These are phyloP conservation scores for Citrus sp. DNA, from an alignment of 345 rosid species.

Conservation along the genomic window DNA sequence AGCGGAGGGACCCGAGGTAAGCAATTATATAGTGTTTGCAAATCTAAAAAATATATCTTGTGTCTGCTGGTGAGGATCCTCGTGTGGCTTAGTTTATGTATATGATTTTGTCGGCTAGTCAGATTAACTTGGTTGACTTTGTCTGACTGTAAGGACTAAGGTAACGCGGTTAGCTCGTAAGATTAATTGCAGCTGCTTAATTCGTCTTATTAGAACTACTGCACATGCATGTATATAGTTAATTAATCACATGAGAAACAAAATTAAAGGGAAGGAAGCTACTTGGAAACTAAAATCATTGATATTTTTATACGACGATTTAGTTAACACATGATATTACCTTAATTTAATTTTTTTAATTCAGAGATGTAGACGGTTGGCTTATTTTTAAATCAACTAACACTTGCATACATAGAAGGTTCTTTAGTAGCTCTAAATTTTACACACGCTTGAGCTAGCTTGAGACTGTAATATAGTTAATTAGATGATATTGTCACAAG, in stretches of 20 bases:
- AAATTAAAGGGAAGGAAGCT: constrained; percentile 21
- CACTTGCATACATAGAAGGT: neutral
- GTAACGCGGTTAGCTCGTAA: neutral
- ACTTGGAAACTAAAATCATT: neutral
- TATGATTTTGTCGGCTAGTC: constrained; percentile 20
- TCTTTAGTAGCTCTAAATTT: neutral
- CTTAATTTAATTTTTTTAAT: neutral
- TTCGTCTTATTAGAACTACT: neutral
- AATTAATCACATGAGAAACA: neutral
- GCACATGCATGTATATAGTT: neutral
- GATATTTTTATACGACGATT: no score
- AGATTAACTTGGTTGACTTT: constrained; percentile 18
- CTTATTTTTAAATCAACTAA: neutral
- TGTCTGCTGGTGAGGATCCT: constrained; percentile 46
- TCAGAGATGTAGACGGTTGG: neutral
- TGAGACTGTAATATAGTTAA: no score
- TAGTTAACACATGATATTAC: neutral
- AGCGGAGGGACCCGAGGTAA: constrained; percentile 55
- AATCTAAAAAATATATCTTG: constrained; percentile 17
- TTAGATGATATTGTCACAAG: neutral
- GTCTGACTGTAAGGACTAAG: neutral
- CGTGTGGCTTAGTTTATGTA: neutral
- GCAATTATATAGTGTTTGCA: constrained; percentile 18
- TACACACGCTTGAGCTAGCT: constrained; percentile 12
- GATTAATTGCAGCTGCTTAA: neutral